Base-by-base conservation (phyloP, 2,329 filamentous ascomycete genomes). In the Stemphylium vesicarium region DNA sequence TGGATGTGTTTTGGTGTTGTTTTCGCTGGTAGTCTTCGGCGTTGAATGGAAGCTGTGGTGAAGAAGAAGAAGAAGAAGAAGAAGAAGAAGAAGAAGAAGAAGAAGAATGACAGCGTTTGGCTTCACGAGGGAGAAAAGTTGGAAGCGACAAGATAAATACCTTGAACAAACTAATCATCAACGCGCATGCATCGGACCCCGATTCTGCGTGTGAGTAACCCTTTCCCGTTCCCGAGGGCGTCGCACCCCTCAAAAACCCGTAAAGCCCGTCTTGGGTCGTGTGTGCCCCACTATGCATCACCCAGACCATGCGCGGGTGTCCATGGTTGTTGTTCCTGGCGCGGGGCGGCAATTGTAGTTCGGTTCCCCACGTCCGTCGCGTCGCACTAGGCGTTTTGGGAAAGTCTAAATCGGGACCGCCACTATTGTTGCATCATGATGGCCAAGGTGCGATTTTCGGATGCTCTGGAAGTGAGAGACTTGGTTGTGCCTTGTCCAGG, bases 361-460 rank as follows among this genome's bases (percentile, higher is more conserved):
- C 59, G 59, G 59, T 62, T 62, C 59, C 59, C 59, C 59, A 57
- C 53, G 53, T 49, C 53, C 44, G 56, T 57, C 49, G 55, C 47
- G 50, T 40, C 45, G 4, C 47, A 24, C 45, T 40, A 42, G 24
- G 43, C 37, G 32, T 11, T 29, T 29, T 5, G 26, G 26, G 4
- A 29, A 11, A 29, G 1, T 7, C 26, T 29, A 29, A 29, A 29
- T 29, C 26, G 26, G 26, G 26, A 10, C 26, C 26, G 26, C 26
- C 5, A 26, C 26, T 9, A 3, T 11, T 5, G 2, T 3, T 7
- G 9, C 26, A 29, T 29, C 26, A 29, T 29, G 26, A 29, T 4
- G 26, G 26, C 26, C 26, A 29, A 29, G 26, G 9, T 29, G 10
- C 26, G 26, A 29, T 10, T 10, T 11, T 29, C 9, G 26, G 26